A percentile compares a stretch with the other conserved stretches of the same genome.
These are phyloP conservation scores for Bretziella fagacearum DNA, from an alignment of 2,329 filamentous ascomycete genomes.

Conservation along the genomic window DNA sequence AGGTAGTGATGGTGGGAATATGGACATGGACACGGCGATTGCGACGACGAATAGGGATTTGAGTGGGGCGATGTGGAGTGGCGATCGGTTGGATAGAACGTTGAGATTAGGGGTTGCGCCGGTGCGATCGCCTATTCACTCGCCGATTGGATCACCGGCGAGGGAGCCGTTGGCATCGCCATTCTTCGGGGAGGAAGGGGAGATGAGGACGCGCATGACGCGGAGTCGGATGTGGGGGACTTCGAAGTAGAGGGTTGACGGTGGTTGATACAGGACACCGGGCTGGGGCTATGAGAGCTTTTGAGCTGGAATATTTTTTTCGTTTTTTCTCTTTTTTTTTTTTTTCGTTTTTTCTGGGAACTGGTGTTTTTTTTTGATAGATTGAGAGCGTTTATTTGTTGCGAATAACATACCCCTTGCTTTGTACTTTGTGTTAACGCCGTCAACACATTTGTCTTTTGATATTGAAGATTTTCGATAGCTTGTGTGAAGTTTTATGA, in stretches of 20 bases:
- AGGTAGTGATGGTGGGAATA: neutral
- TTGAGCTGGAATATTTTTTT: neutral
- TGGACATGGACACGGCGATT: neutral
- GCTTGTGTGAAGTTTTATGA: too few species aligned
- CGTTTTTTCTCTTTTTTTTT: neutral
- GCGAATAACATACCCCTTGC: neutral
- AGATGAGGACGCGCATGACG: slow-evolving; percentile 10
- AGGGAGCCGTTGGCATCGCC: slow-evolving; percentile 5
- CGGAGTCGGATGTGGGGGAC: slow-evolving; percentile 11
- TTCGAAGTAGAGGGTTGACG: neutral
- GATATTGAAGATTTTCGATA: too few species aligned
- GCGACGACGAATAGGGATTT: neutral
- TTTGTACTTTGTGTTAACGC: too few species aligned
- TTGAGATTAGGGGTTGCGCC: slow-evolving; percentile 8
- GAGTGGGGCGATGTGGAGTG: slow-evolving; percentile 1
- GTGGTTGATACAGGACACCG: slow-evolving; percentile 3
- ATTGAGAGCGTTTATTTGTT: too few species aligned
- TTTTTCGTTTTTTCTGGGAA: neutral
- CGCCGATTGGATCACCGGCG: slow-evolving; percentile 11
- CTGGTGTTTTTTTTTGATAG: neutral
- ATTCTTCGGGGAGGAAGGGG: slow-evolving; percentile 1
- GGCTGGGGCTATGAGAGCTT: neutral
- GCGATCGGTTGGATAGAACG: neutral
- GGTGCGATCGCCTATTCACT: slow-evolving; percentile 14
- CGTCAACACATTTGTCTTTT: too few species aligned